Base-by-base conservation (phyloP, 805 yeast species). In the Saccharomycopsis synnaedendra region DNA sequence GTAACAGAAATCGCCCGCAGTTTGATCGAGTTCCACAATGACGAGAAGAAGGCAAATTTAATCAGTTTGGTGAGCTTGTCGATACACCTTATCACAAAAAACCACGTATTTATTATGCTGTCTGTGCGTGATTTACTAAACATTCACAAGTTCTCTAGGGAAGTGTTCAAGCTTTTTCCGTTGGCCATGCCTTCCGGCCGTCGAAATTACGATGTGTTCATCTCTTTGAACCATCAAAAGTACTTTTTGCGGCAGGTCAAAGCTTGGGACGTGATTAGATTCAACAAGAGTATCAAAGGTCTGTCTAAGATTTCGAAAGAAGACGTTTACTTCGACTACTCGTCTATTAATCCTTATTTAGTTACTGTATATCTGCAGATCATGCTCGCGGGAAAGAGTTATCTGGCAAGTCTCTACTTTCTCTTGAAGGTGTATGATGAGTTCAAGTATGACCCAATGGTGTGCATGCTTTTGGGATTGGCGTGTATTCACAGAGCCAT, bases 401-500 rank as follows among this genome's bases (percentile, higher is more conserved):
- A 83, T 60, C 76, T 80, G 8, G 85, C 97, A 1, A 80, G 95
- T 3, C 67, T 90, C 49, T 85, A 82, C 28, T 89, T 90, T 60
- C 69, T 85, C 49, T 72, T 78, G 42, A 75, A 89, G 49, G 80
- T 87, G 3, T 83, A 84, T 59, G 73, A 73, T 45, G 72, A 76
- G 29, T 76, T 76, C 48, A 80, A 81, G 41, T 65, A 76, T 39
- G 96, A 90, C 54, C 95, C 97, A 1, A 75, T 87, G 68, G 68
- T 93, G 1, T 73, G 86, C 51, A 68, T 93, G 31, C 64, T 83
- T 36, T 68, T 85, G 41, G 97, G 93, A 0, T 62, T 93, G 39
- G 79, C 89, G 0, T 89, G 88, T 63, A 67, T 89, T 29, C 96
- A 90, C 57, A 72, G 97, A 40, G 84, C 97, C 0, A 82, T 89